Conservation (phyloP, 768 basidiomycete species). For the Amanita pallidorosea region DNA sequence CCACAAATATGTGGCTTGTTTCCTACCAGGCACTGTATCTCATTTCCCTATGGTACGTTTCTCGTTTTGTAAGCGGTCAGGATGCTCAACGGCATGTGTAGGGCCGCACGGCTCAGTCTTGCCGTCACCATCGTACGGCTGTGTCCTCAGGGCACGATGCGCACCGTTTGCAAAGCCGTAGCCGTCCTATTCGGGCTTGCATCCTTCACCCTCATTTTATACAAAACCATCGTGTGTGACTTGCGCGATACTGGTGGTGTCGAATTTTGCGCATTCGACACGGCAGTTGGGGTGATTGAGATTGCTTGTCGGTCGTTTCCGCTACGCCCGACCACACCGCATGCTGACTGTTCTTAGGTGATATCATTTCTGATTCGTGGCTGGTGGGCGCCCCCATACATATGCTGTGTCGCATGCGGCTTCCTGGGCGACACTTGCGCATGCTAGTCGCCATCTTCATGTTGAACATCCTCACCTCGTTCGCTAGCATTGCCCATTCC, state of each 20-base stretch:
- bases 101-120: constrained; percentile 8
- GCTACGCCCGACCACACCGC: not conserved
- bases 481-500: constrained; percentile 11
- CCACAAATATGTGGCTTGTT: not conserved
- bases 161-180: constrained; percentile 7
- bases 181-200: constrained; percentile 6
- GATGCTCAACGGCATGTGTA: not conserved
- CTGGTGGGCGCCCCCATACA: constrained; percentile 14
- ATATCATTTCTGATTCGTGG: constrained; percentile 14
- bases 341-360: constrained; percentile 8
- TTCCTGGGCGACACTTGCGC: constrained; percentile 10
- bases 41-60: constrained; percentile 6
- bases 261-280: not conserved
- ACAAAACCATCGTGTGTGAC: constrained; percentile 10
- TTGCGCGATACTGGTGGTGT: not conserved
- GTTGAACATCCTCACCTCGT: constrained; percentile 11
- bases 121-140: constrained; percentile 15
- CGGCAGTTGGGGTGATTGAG: not conserved
- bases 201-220: constrained; percentile 8
- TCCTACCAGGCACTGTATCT: not conserved
- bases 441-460: constrained; percentile 15
- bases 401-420: constrained; percentile 14
- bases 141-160: constrained; percentile 8
- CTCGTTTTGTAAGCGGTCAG: not conserved
- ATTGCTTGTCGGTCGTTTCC: not conserved